phyloP scores from a whole-genome alignment of 2,329 filamentous ascomycete genomes.

The Erysiphe pulchra region DNA sequence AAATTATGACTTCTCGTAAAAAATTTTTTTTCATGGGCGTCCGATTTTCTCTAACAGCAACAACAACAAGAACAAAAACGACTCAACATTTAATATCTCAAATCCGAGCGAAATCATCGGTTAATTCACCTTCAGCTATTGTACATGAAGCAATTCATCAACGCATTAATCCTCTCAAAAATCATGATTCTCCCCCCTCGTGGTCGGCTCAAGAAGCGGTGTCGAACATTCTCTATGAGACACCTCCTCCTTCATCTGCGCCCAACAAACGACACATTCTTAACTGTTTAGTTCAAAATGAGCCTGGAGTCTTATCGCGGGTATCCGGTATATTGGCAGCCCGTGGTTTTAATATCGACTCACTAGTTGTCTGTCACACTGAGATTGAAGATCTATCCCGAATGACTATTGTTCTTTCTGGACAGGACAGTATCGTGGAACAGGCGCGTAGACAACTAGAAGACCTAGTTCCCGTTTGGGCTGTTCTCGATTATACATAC shows the following conservation, averaged over 20 bases:
- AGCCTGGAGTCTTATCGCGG: constrained; percentile 87
- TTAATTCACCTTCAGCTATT: constrained; percentile 68
- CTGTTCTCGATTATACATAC: constrained; percentile 84
- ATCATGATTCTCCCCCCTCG: constrained; percentile 45
- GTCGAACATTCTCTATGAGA: constrained; percentile 97
- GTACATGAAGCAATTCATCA: constrained; percentile 94
- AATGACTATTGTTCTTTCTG: constrained; percentile 95
- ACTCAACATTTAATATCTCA: too few relatives aligned
- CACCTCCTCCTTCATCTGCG: constrained; percentile 54
- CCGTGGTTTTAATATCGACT: constrained; percentile 97
- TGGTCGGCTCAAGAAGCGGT: constrained; percentile 88
- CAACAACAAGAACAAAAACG: too few relatives aligned
- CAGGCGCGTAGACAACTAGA: constrained; percentile 88
- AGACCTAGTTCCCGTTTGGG: constrained; percentile 94
- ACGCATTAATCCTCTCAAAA: constrained; percentile 63
- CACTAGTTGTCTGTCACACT: constrained; percentile 87
- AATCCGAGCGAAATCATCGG: constrained; percentile 19
- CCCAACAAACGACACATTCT: constrained; percentile 87
- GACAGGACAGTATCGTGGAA: constrained; percentile 91
- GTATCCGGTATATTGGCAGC: constrained; percentile 91
- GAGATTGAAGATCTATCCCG: constrained; percentile 90
- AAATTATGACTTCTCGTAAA: too few relatives aligned
- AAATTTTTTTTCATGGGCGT: too few relatives aligned
- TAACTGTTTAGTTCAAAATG: constrained; percentile 97
- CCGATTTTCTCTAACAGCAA: too few relatives aligned